phyloP scores from a whole-genome alignment of 148 eudicot species.

The Cornus suecica region DNA sequence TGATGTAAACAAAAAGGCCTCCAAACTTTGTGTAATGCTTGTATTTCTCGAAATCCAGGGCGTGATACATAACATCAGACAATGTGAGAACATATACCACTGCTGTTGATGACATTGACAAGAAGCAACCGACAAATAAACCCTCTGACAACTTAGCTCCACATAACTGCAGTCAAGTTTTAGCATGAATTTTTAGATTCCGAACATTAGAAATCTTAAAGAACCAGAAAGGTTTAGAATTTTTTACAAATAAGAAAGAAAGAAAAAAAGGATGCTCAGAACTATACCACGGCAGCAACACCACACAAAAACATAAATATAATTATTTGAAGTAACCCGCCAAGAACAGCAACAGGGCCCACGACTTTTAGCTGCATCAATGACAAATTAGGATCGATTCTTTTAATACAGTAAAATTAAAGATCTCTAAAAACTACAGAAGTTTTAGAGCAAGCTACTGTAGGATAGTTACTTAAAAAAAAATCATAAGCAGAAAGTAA shows the following conservation, averaged over 20 bases:
- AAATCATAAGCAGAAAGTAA: constrained; percentile 6
- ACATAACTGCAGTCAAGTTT: constrained; percentile 51
- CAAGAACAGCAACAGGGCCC: constrained; percentile 96
- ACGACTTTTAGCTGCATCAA: constrained; percentile 84
- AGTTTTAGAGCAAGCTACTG: background rate
- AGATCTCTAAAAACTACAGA: background rate
- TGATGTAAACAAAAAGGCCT: too few species aligned
- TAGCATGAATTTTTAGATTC: constrained; percentile 9
- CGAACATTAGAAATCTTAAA: constrained; percentile 3
- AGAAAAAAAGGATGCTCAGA: constrained; percentile 15
- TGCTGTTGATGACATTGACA: constrained; percentile 99
- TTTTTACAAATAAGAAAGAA: too few species aligned
- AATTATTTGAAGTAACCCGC: constrained; percentile 90
- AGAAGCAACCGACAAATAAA: constrained; percentile 92
- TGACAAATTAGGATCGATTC: constrained; percentile 16
- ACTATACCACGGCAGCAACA: constrained; percentile 71
- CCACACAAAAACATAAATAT: constrained; percentile 81
- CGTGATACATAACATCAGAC: constrained; percentile 13
- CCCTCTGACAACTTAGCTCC: constrained; percentile 99
- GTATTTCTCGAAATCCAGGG: too few species aligned
- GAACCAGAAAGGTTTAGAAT: background rate
- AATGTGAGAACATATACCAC: constrained; percentile 50
- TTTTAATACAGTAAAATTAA: background rate
- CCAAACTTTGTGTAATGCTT: too few species aligned
- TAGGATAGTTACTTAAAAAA: constrained; percentile 13